Evolutionary conservation across 2,329 filamentous ascomycete species (phyloP).

Genomic region (Aureobasidium subglaciale): DNA sequence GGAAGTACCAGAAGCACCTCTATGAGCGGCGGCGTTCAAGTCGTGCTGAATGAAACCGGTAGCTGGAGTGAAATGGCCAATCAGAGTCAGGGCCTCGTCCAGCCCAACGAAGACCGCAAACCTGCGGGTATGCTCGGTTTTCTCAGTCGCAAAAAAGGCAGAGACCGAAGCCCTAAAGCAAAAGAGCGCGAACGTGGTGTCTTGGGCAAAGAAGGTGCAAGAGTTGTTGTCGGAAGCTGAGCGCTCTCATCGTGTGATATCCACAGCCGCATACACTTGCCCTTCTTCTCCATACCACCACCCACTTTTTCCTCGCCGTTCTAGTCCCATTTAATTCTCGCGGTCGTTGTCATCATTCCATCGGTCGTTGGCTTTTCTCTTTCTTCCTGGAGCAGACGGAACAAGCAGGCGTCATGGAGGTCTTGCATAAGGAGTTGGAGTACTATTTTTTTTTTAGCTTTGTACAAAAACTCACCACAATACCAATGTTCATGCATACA

Average conservation of each 20-base stretch:
- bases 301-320: not conserved
- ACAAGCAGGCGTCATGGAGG: constrained; percentile 1
- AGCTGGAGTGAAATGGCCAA: constrained; percentile 89
- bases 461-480: no score
- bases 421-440: no score
- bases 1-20: constrained; percentile 65
- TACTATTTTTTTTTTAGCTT: not conserved
- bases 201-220: constrained; percentile 86
- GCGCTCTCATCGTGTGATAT: no score
- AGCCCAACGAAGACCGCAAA: constrained; percentile 44
- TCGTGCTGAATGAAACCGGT: constrained; percentile 80
- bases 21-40: constrained; percentile 77
- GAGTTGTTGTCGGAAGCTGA: constrained; percentile 45
- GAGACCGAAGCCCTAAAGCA: constrained; percentile 87
- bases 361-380: not conserved
- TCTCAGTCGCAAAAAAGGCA: constrained; percentile 78
- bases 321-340: constrained; percentile 3
- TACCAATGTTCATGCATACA: no score
- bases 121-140: constrained; percentile 87
- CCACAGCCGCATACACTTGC: no score
- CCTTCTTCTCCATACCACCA: no score
- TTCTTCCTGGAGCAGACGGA: constrained; percentile 2
- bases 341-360: not conserved
- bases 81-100: constrained; percentile 67
- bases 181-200: constrained; percentile 74